A percentile compares a stretch with the other conserved stretches of the same genome.
Evolutionary conservation across 1,139 yeast species (phyloP).

Genomic region (Yarrowia galli): DNA sequence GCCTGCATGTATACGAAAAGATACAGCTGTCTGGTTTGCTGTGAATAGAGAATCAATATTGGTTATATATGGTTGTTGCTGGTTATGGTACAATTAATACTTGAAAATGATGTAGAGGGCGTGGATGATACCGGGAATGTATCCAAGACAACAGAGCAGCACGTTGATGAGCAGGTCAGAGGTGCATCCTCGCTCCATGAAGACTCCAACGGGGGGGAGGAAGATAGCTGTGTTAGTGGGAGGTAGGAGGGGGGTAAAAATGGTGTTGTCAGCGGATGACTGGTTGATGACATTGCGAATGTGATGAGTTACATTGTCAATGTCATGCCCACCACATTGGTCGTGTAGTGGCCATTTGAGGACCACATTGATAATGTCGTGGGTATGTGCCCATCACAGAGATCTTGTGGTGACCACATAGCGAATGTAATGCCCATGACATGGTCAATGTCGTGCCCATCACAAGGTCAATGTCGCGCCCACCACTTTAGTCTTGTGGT

Average conservation of each 20-base stretch:
- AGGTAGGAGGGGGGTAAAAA: neutral
- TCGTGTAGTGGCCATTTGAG: too few species aligned
- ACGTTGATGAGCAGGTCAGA: slow-evolving; percentile 64
- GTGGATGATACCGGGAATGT: slow-evolving; percentile 67
- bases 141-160: slow-evolving; percentile 67
- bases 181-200: slow-evolving; percentile 70
- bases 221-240: slow-evolving; percentile 57
- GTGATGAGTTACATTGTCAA: too few species aligned
- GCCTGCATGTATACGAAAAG: slow-evolving; percentile 26
- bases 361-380: neutral
- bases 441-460: neutral
- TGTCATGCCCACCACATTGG: too few species aligned
- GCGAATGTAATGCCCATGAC: too few species aligned
- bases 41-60: slow-evolving; percentile 5
- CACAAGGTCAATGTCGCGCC: neutral
- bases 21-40: neutral
- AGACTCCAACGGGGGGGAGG: slow-evolving; percentile 79
- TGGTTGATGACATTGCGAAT: too few species aligned
- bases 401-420: too few species aligned
- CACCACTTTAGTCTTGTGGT: neutral
- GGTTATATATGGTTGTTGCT: slow-evolving; percentile 21
- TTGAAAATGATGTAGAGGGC: slow-evolving; percentile 62
- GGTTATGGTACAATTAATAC: slow-evolving; percentile 39
- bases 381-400: too few species aligned
- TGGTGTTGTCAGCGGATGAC: too few species aligned